Base-by-base conservation (phyloP, 2,329 filamentous ascomycete species). In the Coniella vitis region DNA sequence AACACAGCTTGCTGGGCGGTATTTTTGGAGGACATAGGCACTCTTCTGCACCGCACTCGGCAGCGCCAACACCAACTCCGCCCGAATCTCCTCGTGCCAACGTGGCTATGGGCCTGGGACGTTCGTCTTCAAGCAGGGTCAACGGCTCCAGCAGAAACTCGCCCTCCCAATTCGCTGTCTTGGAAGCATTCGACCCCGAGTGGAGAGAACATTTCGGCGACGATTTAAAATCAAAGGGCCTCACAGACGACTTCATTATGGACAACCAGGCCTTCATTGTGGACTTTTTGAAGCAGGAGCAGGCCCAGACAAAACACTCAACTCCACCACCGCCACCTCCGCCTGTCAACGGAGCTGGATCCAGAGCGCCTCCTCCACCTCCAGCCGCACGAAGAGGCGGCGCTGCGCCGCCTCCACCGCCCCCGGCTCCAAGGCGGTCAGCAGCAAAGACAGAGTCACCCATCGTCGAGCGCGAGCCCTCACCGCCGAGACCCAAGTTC, bases 401-500 rank as follows among this genome's bases (percentile, higher is more conserved):
- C 22, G 38, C 38, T 48, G 69, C 68, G 37, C 70, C 66, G 16
- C 73, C 74, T 44, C 75, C 77, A 25, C 74, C 76, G n/a, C 76
- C 76, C 13, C 75, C 78, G 16, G 79, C 84, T 22, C 65, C 83
- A 58, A 66, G 83, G 66, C 66, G 85, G 73, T 71, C 77, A 65
- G 65, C 77, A 65, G 65, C 73, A 63, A 72, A 79, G 61, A 52
- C 64, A 17, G 78, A 81, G 20, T 46, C 64, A 9, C 55, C 69
- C 3, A 60, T 64, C 38, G 60, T 40, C 5, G 57, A 58, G 7
- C 58, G 67, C 48, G 74, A 74, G 52, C 79, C 84, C 13, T 82
- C 84, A 13, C 87, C 88, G 12, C 80, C 83, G 16, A 78, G 83
- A 45, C 80, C 81, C 8, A 78, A 76, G 58, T 97, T 95, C 70